Conservation (phyloP, 2,329 filamentous ascomycete genomes). For the Aspergillus sp. region DNA sequence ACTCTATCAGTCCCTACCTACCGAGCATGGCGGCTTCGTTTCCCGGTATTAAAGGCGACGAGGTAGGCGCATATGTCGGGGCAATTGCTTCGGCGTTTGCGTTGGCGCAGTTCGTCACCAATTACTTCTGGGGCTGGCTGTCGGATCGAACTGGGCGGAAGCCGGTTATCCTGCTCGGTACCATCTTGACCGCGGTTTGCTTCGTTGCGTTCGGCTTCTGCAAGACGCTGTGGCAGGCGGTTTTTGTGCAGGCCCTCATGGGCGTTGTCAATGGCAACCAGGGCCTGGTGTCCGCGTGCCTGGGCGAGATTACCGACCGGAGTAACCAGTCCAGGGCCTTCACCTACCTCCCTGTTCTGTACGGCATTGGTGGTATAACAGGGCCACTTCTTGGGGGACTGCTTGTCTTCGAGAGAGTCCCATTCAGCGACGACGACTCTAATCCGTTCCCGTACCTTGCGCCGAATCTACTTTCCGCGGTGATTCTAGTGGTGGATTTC, state of each 20-base stretch:
- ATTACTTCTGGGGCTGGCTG: slow-evolving; percentile 82
- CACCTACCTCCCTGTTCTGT: slow-evolving; percentile 90
- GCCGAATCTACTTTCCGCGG: slow-evolving; percentile 72
- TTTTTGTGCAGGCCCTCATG: slow-evolving; percentile 81
- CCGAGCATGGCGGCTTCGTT: slow-evolving; percentile 86
- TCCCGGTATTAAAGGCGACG: slow-evolving; percentile 60
- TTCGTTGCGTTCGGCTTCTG: slow-evolving; percentile 86
- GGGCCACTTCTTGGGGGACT: slow-evolving; percentile 86
- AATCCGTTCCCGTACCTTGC: slow-evolving; percentile 70
- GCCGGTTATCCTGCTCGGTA: slow-evolving; percentile 72
- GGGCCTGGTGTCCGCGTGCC: slow-evolving; percentile 81
- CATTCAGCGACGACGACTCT: slow-evolving; percentile 41
- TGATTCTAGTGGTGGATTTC: slow-evolving; percentile 62
- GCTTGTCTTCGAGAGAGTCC: slow-evolving; percentile 57
- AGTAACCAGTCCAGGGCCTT: slow-evolving; percentile 92
- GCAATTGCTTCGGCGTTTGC: slow-evolving; percentile 86
- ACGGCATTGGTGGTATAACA: slow-evolving; percentile 86
- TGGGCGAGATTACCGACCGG: slow-evolving; percentile 90
- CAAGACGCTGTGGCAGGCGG: slow-evolving; percentile 68
- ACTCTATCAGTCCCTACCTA: slow-evolving; percentile 91
- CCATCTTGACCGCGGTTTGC: slow-evolving; percentile 68
- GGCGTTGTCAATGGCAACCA: slow-evolving; percentile 92
- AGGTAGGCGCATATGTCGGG: slow-evolving; percentile 82
- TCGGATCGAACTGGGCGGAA: slow-evolving; percentile 73
- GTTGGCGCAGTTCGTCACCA: slow-evolving; percentile 81